Evolutionary conservation across 1,284 basidiomycete species (phyloP).

Genomic region (Cystobasidiaceae sp.): DNA sequence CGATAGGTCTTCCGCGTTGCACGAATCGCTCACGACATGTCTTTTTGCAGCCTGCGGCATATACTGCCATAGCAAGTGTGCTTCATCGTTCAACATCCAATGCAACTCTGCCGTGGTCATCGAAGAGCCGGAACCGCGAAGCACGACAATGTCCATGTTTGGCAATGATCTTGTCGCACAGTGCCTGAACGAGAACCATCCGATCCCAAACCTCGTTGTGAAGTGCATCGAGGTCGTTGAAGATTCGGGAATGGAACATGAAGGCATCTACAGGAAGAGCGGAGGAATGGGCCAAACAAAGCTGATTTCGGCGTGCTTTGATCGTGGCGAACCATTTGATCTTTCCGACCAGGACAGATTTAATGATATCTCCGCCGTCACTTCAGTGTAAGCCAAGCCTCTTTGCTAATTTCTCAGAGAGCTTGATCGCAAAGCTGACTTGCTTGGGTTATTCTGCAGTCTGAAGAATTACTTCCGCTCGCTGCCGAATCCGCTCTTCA

Average conservation of each 20-base stretch:
- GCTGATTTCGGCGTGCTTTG: constrained; percentile 88
- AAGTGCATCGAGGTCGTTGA: constrained; percentile 95
- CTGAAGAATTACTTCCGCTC: constrained; percentile 94
- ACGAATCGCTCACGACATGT: too few species aligned
- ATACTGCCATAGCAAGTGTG: constrained; percentile 51
- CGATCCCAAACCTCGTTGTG: constrained; percentile 82
- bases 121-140: constrained; percentile 33
- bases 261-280: constrained; percentile 49
- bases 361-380: constrained; percentile 95
- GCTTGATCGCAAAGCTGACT: neutral
- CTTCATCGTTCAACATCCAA: constrained; percentile 46
- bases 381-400: constrained; percentile 59
- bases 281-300: constrained; percentile 90
- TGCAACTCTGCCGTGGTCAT: constrained; percentile 40
- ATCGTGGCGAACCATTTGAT: constrained; percentile 91
- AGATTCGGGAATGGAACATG: constrained; percentile 58
- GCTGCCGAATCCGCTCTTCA: constrained; percentile 83
- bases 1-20: too few species aligned
- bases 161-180: constrained; percentile 40
- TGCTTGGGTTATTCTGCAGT: neutral
- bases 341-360: constrained; percentile 79
- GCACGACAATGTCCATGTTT: constrained; percentile 35
- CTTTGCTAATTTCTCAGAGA: neutral
- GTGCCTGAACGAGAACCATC: constrained; percentile 42
- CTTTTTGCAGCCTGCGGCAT: constrained; percentile 49